phyloP scores from a whole-genome alignment of 495 filamentous ascomycete species.

The Annulohypoxylon bovei region DNA sequence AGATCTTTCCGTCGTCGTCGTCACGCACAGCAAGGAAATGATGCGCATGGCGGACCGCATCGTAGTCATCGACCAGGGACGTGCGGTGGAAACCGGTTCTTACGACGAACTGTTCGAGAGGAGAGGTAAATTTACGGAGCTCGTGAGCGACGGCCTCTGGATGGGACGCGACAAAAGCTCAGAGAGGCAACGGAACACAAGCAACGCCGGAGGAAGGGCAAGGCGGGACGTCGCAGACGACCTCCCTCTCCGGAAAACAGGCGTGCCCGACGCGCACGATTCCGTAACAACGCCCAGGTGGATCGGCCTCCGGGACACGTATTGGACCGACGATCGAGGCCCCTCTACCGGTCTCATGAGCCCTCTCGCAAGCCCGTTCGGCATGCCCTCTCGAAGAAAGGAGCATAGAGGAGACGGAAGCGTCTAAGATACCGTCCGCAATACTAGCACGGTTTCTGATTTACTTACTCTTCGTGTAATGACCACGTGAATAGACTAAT shows the following conservation, averaged over 20 bases:
- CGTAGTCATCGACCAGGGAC: slow-evolving; percentile 74
- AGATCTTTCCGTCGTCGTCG: slow-evolving; percentile 69
- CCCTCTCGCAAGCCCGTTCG: slow-evolving; percentile 40
- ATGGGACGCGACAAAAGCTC: slow-evolving; percentile 12
- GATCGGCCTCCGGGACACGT: slow-evolving; percentile 30
- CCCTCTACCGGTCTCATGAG: slow-evolving; percentile 42
- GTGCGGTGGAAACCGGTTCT: slow-evolving; percentile 70
- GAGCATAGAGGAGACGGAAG: slow-evolving; percentile 29
- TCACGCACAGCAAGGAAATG: slow-evolving; percentile 85
- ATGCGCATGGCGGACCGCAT: slow-evolving; percentile 79
- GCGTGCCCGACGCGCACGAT: slow-evolving; percentile 14
- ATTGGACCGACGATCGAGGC: slow-evolving; percentile 35
- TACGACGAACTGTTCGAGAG: slow-evolving; percentile 63
- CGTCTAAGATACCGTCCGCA: no score
- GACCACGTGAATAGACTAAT: neutral
- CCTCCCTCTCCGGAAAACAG: slow-evolving; percentile 33
- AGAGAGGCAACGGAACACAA: neutral
- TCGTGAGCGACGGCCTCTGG: slow-evolving; percentile 51
- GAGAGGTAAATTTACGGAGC: slow-evolving; percentile 48
- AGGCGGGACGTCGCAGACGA: neutral
- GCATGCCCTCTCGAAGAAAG: slow-evolving; percentile 33
- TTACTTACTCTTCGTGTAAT: neutral
- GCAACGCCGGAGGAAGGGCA: neutral
- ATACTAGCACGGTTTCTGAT: neutral
- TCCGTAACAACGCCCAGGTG: slow-evolving; percentile 32